Evolutionary conservation across 2,329 filamentous ascomycete species (phyloP).

Genomic region (Aspergillus phoenicis): DNA sequence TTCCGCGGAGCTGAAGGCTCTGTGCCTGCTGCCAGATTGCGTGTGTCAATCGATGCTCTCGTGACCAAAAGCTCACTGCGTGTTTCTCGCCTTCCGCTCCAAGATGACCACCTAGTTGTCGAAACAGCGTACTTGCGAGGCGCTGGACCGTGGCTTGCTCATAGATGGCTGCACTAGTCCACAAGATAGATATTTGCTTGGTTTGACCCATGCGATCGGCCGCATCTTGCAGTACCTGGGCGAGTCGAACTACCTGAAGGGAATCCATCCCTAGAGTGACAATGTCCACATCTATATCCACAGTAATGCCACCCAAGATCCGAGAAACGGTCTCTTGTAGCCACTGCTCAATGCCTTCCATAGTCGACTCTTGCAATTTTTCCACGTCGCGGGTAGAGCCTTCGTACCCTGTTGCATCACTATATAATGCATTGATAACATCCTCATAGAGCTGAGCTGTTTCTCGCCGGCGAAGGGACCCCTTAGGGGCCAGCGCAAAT

Average conservation of each 20-base stretch:
- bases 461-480: conserved; percentile 20
- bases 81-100: neutral
- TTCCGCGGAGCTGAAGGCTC: neutral
- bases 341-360: neutral
- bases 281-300: conserved; percentile 10
- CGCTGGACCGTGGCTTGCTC: neutral
- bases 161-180: neutral
- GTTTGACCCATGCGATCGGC: neutral
- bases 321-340: neutral
- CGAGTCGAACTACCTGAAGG: conserved; percentile 10
- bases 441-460: conserved; percentile 14
- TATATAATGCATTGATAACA: conserved; percentile 16
- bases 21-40: neutral
- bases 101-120: neutral
- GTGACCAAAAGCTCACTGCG: neutral
- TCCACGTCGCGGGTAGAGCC: too few relatives aligned
- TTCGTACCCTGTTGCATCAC: too few relatives aligned
- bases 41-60: neutral
- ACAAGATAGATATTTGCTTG: neutral
- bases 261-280: conserved; percentile 19
- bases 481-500: conserved; percentile 50
- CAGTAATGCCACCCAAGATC: neutral
- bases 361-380: neutral
- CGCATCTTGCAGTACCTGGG: conserved; percentile 1
- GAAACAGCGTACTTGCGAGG: neutral